phyloP scores from a whole-genome alignment of 2,329 filamentous ascomycete species.

The Apiospora pterosperma region DNA sequence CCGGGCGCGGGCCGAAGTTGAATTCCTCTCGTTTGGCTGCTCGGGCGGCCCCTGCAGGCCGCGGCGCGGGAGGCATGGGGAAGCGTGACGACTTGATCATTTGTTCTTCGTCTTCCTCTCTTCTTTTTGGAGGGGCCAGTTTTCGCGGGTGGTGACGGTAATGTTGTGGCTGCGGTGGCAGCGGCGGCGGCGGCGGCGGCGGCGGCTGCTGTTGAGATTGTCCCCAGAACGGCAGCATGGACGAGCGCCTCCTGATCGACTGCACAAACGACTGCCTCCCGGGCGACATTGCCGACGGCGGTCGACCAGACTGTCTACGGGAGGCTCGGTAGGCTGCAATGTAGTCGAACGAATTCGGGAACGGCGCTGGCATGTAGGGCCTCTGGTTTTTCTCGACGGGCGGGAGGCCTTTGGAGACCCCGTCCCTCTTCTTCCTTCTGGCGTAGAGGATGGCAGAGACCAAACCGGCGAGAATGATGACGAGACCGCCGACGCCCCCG shows the following conservation, averaged over 20 bases:
- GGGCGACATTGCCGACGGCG: neutral
- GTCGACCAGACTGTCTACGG: neutral
- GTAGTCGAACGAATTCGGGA: neutral
- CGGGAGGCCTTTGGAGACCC: neutral
- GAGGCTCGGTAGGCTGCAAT: neutral
- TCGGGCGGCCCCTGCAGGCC: neutral
- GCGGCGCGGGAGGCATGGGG: neutral
- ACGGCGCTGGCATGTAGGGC: neutral
- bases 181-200: neutral
- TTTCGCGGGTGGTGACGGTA: neutral
- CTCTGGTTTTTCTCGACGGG: neutral
- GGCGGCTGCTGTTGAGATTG: neutral
- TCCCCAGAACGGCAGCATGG: neutral
- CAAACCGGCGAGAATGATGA: neutral
- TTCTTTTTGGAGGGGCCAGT: neutral
- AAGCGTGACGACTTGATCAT: neutral
- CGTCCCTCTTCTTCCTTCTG: neutral
- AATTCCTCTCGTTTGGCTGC: neutral
- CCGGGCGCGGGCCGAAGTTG: neutral
- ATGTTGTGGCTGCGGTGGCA: neutral
- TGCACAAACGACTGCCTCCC: neutral
- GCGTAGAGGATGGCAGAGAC: neutral
- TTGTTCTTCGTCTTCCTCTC: neutral
- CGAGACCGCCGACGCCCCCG: neutral
- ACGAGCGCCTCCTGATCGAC: neutral